Percentiles rank a stretch among this genome's conserved stretches.
phyloP scores from a whole-genome alignment of 345 rosid genomes.

The Camelina hispida region DNA sequence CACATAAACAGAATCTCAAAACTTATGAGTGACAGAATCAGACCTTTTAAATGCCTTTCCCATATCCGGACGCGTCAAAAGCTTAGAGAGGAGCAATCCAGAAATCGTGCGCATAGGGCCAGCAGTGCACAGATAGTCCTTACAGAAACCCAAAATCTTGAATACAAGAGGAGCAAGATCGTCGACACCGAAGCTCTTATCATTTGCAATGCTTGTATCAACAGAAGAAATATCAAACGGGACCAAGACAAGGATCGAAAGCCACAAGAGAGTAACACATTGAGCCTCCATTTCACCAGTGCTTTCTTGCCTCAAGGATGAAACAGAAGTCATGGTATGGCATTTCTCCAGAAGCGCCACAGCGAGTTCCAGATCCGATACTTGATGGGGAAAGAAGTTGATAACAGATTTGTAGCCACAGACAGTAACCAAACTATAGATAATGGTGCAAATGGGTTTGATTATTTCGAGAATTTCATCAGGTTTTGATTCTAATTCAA shows the following conservation, averaged over 20 bases:
- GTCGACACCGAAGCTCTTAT: conserved; percentile 46
- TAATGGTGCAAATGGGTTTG: conserved; percentile 76
- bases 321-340: conserved; percentile 56
- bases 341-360: conserved; percentile 84
- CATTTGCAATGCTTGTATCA: conserved; percentile 70
- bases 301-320: conserved; percentile 83
- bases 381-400: conserved; percentile 92
- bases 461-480: conserved; percentile 60
- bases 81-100: conserved; percentile 83
- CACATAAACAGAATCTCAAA: background rate
- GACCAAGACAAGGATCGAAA: conserved; percentile 83
- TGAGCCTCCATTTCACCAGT: conserved; percentile 97
- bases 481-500: conserved; percentile 55
- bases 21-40: conserved; percentile 13
- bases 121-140: conserved; percentile 83
- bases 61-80: conserved; percentile 94
- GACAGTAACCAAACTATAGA: conserved; percentile 78
- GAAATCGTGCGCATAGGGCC: conserved; percentile 96
- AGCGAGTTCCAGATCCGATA: conserved; percentile 87
- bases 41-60: conserved; percentile 77
- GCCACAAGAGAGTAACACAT: conserved; percentile 89
- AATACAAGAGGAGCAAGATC: conserved; percentile 75
- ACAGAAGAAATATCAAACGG: conserved; percentile 94
- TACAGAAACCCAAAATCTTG: conserved; percentile 73
- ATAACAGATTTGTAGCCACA: conserved; percentile 86